Base-by-base conservation (phyloP, 2,329 filamentous ascomycete species). In the Aurifilum marmelostoma region DNA sequence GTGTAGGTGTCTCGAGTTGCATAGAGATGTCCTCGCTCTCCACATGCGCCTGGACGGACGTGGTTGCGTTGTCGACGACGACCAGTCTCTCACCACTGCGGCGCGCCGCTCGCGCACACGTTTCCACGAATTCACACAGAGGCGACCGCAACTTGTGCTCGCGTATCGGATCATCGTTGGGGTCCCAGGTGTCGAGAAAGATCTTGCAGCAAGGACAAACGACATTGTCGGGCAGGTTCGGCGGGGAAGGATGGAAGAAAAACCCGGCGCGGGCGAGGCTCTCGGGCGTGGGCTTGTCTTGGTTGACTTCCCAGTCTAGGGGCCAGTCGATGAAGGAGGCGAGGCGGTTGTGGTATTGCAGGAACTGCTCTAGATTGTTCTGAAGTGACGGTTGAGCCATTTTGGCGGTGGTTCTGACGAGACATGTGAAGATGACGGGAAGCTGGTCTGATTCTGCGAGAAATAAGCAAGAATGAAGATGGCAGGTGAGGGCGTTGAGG, bases 271-370 rank as follows among this genome's bases (percentile, higher is more conserved):
- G 65, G 27, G 68, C 65, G 41, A 69, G 34, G 12, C 3, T 12
- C 61, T 69, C 65, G 9, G 65, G 59, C 6, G 54, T 37, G 9
- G 65, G 68, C 61, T 69, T 69, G 32, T 56, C 32, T 3, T 29
- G 8, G 24, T 58, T 60, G 21, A 54, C 1, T 14, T 67, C 65
- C 61, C 68, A 69, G 3, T 61, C 43, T 5, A 61, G 32, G 1
- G 62, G 39, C 68, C 68, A 69, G 24, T 59, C 29, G 21, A 61
- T 6, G 29, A 67, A 69, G n/a, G 68, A 69, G 4, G 68, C 68
- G 52, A 69, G 54, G 34, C 68, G 62, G 54, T 69, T 69, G 21
- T 69, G 65, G 27, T 67, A 69, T n/a, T 67, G 60, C n/a, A 67
- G 21, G 43, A 56, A 67, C 4, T 37, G 54, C 21, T 69, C 52